A percentile compares a stretch with the other conserved stretches of the same genome.
Evolutionary conservation across 768 basidiomycete genomes (phyloP).

Genomic region (Trametes elegans): DNA sequence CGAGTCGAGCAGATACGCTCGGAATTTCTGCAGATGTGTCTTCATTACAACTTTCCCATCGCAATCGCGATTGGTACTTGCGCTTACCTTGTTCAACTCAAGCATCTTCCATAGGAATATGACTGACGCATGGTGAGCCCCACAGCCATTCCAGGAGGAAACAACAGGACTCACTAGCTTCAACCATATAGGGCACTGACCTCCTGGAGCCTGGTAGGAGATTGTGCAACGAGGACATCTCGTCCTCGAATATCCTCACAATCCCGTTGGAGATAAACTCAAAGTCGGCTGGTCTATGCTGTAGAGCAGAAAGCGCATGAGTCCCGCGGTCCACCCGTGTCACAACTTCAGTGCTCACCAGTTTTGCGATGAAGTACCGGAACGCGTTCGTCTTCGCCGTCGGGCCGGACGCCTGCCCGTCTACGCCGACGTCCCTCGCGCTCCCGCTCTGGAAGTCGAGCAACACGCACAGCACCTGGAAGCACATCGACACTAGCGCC

Average conservation of each 20-base stretch:
- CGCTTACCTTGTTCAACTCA: constrained; percentile 82
- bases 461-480: constrained; percentile 75
- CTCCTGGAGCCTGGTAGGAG: constrained; percentile 84
- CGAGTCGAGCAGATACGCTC: constrained; percentile 74
- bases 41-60: not conserved
- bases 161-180: constrained; percentile 61
- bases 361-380: constrained; percentile 86
- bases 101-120: constrained; percentile 88
- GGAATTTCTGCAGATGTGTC: constrained; percentile 73
- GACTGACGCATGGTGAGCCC: constrained; percentile 40
- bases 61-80: not conserved
- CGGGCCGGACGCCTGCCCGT: constrained; percentile 45
- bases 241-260: constrained; percentile 64
- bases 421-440: constrained; percentile 56
- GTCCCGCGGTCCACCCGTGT: not conserved
- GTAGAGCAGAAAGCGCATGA: not conserved
- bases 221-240: constrained; percentile 69
- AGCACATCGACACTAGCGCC: constrained; percentile 67
- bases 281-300: constrained; percentile 93
- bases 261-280: constrained; percentile 79
- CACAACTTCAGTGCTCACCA: constrained; percentile 46
- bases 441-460: constrained; percentile 80
- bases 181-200: constrained; percentile 77
- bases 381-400: constrained; percentile 82
- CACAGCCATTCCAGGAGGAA: not conserved